Percentiles rank a stretch among this genome's conserved stretches.
Conservation (phyloP, 192 early-diverging fungal genomes). For the Coemansia sp. region DNA sequence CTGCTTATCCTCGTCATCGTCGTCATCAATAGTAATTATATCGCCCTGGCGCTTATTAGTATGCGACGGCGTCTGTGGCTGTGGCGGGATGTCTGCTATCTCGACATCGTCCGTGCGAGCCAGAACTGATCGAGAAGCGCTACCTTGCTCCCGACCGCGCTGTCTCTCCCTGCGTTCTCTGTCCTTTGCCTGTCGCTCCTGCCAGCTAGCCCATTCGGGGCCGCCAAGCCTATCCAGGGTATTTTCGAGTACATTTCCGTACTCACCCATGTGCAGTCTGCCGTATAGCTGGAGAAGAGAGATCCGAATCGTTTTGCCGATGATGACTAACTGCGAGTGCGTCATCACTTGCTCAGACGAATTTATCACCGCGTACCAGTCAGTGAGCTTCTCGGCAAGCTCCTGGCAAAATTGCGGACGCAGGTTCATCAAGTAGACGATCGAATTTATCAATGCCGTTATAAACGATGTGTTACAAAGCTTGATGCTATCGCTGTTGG, state of each 20-base stretch:
- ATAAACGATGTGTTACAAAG: conserved; percentile 54
- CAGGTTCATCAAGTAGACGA: conserved; percentile 50
- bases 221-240: conserved; percentile 47
- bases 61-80: not conserved
- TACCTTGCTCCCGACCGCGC: conserved; percentile 11
- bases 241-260: conserved; percentile 31
- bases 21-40: conserved; percentile 12
- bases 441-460: conserved; percentile 45
- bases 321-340: conserved; percentile 34
- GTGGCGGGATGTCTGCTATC: conserved; percentile 9
- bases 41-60: conserved; percentile 19
- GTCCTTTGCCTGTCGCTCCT: conserved; percentile 35
- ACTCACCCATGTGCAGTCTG: conserved; percentile 34
- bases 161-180: conserved; percentile 22
- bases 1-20: conserved; percentile 51
- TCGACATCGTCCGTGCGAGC: conserved; percentile 18
- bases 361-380: conserved; percentile 48
- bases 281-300: conserved; percentile 43
- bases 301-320: conserved; percentile 45
- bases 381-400: conserved; percentile 27
- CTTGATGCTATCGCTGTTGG: conserved; percentile 45
- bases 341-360: conserved; percentile 46
- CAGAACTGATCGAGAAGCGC: conserved; percentile 19
- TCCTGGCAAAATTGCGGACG: conserved; percentile 46
- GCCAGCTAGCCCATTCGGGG: conserved; percentile 43